Base-by-base conservation (phyloP, 495 filamentous ascomycete species). In the Lentithecium fluviatile region DNA sequence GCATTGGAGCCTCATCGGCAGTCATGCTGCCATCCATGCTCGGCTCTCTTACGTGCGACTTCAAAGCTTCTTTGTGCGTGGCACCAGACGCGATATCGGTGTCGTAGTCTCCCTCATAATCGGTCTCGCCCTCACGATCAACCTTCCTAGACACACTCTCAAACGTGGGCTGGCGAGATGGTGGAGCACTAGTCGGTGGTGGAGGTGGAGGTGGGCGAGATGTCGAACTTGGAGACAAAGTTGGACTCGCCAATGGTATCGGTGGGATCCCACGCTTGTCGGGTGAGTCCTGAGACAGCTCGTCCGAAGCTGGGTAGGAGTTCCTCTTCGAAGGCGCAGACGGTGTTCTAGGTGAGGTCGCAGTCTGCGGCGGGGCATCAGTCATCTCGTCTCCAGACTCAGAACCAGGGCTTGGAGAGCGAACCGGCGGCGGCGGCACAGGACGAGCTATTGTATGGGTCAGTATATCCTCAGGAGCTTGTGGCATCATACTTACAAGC, bases 91-190 rank as follows among this genome's bases (percentile, higher is more conserved):
- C 92, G 65, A 98, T 97, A 72, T 97, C 94, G 38, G 94, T 98
- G 66, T 97, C 94, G 71, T 98, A 97, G 70, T 97, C 94, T 19
- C 92, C 94, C 72, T 98, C 94, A 70, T 97, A 97, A 72, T 97
- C 94, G 1, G 89, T 95, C 36, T 90, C 78, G 69, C 94, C 91
- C 43, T 92, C 89, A 59, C 81, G 88, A 40, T 89, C 87, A 26
- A 84, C 81, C 45, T 67, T 64, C 51, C 64, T 64, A 51, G 68
- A 70, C 17, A 79, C 73, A 52, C 74, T 76, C 60, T 90, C 82
- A 40, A 78, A 77, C 20, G 87, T 88, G 2, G 83, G 82, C 46
- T 81, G 79, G 40, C 88, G 82, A 60, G 80, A 82, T 13, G 82
- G 72, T 11, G 79, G 73, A 51, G 67, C 67, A 10, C 75, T 76